Conservation (phyloP, 176 grass and related monocot species). For the Carex scoparia region DNA sequence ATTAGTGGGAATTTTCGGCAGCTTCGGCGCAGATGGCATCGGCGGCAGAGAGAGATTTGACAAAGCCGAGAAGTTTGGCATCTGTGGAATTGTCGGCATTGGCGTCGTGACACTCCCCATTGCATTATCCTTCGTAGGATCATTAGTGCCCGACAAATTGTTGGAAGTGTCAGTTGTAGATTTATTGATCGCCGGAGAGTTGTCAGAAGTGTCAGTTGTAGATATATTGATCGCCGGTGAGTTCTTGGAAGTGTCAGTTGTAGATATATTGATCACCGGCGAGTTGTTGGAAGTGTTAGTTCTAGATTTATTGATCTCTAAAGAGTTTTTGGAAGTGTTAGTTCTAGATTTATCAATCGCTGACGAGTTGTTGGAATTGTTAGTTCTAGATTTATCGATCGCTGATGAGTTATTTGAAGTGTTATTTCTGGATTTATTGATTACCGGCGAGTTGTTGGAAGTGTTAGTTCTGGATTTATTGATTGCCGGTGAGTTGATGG, state of each 20-base stretch:
- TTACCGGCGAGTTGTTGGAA: not conserved
- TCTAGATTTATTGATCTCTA: no score
- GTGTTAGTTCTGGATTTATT: not conserved
- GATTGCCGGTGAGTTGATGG: not conserved
- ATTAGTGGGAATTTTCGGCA: constrained; percentile 14
- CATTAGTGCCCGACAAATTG: not conserved
- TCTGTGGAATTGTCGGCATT: constrained; percentile 8
- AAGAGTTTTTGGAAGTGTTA: no score
- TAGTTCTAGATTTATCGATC: no score
- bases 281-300: no score
- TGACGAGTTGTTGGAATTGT: no score
- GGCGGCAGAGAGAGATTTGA: constrained; percentile 2
- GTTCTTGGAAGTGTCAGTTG: no score
- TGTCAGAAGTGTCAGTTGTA: not conserved
- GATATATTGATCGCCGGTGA: no score
- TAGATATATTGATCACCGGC: no score
- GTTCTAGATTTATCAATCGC: no score
- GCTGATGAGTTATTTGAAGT: no score
- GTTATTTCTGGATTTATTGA: no score
- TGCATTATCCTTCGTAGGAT: not conserved
- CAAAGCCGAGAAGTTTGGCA: constrained; percentile 16
- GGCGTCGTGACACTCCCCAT: not conserved
- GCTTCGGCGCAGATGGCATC: constrained; percentile 12
- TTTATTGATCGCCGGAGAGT: not conserved
- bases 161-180: not conserved